Percentiles rank a stretch among this genome's conserved stretches.
Conservation (phyloP, 139 green algal genomes). For the Haematococcus lacustris region DNA sequence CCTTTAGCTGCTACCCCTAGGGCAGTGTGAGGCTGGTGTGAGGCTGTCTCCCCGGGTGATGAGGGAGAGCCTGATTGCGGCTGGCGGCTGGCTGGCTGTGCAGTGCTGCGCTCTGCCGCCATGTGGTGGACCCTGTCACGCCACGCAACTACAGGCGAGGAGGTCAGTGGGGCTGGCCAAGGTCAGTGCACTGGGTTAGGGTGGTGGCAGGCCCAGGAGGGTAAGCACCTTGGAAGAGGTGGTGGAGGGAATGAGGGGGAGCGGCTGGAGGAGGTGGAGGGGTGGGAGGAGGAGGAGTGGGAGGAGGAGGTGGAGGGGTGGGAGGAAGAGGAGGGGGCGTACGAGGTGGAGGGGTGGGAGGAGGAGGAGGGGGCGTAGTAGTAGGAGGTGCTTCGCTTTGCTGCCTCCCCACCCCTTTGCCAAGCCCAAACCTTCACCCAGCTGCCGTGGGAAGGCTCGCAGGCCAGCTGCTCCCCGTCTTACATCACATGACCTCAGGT, state of each 20-base stretch:
- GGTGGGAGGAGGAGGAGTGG: neutral
- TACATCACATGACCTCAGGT: neutral
- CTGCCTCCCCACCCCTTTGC: neutral
- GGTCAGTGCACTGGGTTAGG: neutral
- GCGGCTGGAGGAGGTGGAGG: neutral
- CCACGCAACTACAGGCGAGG: neutral
- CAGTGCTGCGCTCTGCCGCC: conserved; percentile 1
- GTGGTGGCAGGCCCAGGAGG: neutral
- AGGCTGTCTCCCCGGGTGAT: no score
- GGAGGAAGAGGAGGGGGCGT: neutral
- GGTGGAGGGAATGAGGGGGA: neutral
- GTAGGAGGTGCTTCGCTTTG: neutral
- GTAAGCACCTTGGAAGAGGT: no score
- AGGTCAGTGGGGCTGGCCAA: neutral
- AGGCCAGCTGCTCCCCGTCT: neutral
- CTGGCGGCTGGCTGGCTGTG: no score
- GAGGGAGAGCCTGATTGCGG: no score
- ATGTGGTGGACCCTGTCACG: conserved; percentile 7
- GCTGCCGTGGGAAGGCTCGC: neutral
- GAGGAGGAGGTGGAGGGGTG: no score
- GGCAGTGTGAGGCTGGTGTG: no score
- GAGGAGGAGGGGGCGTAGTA: no score
- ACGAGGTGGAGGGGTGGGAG: neutral
- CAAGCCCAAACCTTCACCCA: neutral
- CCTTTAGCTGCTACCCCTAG: no score